phyloP scores from a whole-genome alignment of 2,329 filamentous ascomycete genomes.

The Xylariaceae sp. region DNA sequence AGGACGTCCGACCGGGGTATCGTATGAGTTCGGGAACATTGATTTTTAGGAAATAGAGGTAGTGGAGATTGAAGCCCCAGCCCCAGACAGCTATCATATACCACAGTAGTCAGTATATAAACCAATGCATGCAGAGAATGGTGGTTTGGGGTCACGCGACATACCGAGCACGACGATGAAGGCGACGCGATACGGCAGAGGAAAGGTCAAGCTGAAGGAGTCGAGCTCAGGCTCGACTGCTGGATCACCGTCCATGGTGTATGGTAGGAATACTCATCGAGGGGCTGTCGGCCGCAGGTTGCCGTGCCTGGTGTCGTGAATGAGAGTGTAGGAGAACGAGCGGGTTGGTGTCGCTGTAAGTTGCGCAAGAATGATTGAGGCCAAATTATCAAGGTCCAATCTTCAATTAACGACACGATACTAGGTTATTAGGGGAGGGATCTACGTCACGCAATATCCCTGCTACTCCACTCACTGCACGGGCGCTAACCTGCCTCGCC shows the following conservation, averaged over 20 bases:
- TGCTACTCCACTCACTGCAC: neutral
- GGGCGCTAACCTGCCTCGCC: neutral
- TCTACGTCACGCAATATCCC: slow-evolving; percentile 16
- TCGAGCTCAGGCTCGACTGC: slow-evolving; percentile 72
- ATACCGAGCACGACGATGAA: slow-evolving; percentile 80
- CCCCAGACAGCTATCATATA: slow-evolving; percentile 75
- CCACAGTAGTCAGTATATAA: slow-evolving; percentile 6
- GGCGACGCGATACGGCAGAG: slow-evolving; percentile 84
- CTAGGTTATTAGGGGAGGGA: slow-evolving; percentile 5
- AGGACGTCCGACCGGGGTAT: slow-evolving; percentile 73
- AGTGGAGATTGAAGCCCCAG: slow-evolving; percentile 90
- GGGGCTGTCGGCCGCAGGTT: neutral
- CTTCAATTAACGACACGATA: neutral
- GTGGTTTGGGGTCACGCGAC: slow-evolving; percentile 1
- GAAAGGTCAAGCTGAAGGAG: slow-evolving; percentile 81
- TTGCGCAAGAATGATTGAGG: neutral
- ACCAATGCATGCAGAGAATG: neutral
- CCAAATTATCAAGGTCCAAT: slow-evolving; percentile 1
- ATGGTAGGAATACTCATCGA: slow-evolving; percentile 13
- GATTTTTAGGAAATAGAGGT: slow-evolving; percentile 75
- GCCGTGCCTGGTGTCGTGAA: neutral
- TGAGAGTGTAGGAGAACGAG: neutral
- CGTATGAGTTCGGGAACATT: slow-evolving; percentile 83
- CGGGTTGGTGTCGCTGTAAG: neutral
- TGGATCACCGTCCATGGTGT: slow-evolving; percentile 68